Base-by-base conservation (phyloP, 805 yeast species). In the Sungouiozyma ichnusensis region DNA sequence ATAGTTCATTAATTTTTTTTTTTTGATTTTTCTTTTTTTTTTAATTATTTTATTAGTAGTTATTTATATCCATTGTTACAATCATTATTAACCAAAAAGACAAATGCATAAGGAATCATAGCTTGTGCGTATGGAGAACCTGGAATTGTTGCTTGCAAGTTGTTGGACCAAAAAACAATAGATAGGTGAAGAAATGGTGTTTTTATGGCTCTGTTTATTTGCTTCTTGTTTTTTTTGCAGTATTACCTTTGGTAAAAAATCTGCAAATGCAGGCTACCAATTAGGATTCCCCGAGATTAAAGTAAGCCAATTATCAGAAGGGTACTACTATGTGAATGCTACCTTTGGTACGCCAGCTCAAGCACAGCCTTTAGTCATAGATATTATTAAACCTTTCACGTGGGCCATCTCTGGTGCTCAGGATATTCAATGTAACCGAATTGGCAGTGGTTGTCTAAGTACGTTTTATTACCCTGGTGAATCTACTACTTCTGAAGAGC, bases 351-450 rank as follows among this genome's bases (percentile, higher is more conserved):
- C 48, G 0, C 63, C 66, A 1, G 40, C 43, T 0, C 69, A 66
- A 44, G 9, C 18, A 1, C 62, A 55, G 16, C 37, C 35, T 9
- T 45, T 68, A 3, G 50, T 64, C 27, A 47, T 68, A 2, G 72
- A 67, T 46, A 57, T 62, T 7, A 56, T 64, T 4, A 67, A 66
- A 39, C 70, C 71, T 1, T 65, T 60, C 39, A 38, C 58, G 2
- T 67, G 71, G 70, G 52, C 63, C 1, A 33, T 61, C 2, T 49
- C 61, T 20, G 48, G 46, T 4, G 40, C 37, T 1, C 41, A 40
- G 2, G 48, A 41, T 7, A 32, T 44, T 1, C 47, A 41, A 13
- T 48, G 53, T 24, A 34, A 38, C 13, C 20, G 33, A n/a, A 6
- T 32, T 13, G 35, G 17, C 8, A 40, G 48, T 31, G 47, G 31